Evolutionary conservation across 2,329 filamentous ascomycete genomes (phyloP), one percentile per base, ranked within the genome.

Genomic region (Plectosphaerella cucumerina): DNA sequence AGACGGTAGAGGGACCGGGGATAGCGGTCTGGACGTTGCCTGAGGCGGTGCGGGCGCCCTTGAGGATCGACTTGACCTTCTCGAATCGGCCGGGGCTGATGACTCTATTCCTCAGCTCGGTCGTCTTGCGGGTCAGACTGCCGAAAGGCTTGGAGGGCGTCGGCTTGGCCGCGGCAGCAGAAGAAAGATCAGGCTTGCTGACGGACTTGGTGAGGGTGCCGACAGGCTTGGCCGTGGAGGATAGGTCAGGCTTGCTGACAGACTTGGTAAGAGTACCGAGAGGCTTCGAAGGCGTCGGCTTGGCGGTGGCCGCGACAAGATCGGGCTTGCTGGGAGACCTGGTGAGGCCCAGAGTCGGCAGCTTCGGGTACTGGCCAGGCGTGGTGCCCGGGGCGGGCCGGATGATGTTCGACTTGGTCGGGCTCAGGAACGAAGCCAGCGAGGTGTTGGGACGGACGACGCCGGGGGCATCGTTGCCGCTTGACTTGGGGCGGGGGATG

Each of bases 331-430:
- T 56, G n/a, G 53, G 35, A 34, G 53, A 55, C 41, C 48, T 55
- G 12, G 37, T 50, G 39, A 56, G 48, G 17, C 35, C 35, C 6
- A 18, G 8, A 14, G 35, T 39, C 9, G 39, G 39, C 10, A 42
- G 39, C 39, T 42, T 42, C 62, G 82, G 76, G 17, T 72, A 76
- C 20, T 72, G 72, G 49, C 76, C 80, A 43, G 80, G 70, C 8
- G 76, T 72, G 61, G 81, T 84, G 49, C 71, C 70, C 57, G 75
- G 83, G 50, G 77, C 70, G 44, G 78, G 70, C 42, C 86, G 84
- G 33, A 84, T 81, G 48, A 89, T 67, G 1, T 88, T 90, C 8
- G 89, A 75, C 65, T 90, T 90, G 9, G 89, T 94, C 0, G 91
- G 90, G 6, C 89, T 95, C 67, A 85, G 81, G 26, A 93, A 72